Percentiles rank a stretch among this genome's conserved stretches.
phyloP scores from a whole-genome alignment of 2,329 filamentous ascomycete genomes.

The Alternaria sp. region DNA sequence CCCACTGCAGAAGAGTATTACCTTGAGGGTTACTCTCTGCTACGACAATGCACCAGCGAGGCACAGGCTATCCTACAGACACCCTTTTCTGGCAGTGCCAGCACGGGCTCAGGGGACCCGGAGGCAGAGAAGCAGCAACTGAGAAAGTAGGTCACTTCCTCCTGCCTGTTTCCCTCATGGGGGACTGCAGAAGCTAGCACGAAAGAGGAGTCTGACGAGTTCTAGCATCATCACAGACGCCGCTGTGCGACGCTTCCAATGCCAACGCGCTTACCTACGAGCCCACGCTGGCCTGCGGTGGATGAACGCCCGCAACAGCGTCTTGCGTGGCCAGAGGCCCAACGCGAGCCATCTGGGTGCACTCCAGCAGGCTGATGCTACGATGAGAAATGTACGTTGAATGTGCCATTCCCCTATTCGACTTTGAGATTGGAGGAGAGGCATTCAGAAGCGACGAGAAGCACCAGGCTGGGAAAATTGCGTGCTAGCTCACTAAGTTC shows the following conservation, averaged over 20 bases:
- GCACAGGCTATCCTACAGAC: conserved; percentile 62
- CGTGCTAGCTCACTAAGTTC: conserved; percentile 11
- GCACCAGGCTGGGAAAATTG: not conserved
- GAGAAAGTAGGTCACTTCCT: conserved; percentile 55
- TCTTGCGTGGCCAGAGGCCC: conserved; percentile 59
- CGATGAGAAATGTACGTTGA: conserved; percentile 56
- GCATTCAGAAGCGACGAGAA: not conserved
- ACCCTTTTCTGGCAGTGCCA: conserved; percentile 57
- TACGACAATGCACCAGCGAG: conserved; percentile 62
- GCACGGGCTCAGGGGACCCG: conserved; percentile 53
- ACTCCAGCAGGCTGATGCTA: conserved; percentile 57
- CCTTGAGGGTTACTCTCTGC: conserved; percentile 64
- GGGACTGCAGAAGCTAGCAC: not conserved
- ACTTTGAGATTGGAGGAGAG: not conserved
- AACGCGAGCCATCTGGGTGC: conserved; percentile 55
- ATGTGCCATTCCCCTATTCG: not conserved
- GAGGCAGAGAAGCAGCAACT: conserved; percentile 65
- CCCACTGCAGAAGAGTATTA: conserved; percentile 63
- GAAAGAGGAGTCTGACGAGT: conserved; percentile 24
- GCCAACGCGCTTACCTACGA: conserved; percentile 66
- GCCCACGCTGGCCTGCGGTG: conserved; percentile 65
- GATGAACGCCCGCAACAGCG: conserved; percentile 60
- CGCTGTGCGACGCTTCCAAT: conserved; percentile 65
- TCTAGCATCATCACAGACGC: conserved; percentile 66
- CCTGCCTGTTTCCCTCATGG: not conserved